These are phyloP conservation scores for Tarenaya hassleriana DNA, from an alignment of 345 rosid genomes.

Conservation along the genomic window DNA sequence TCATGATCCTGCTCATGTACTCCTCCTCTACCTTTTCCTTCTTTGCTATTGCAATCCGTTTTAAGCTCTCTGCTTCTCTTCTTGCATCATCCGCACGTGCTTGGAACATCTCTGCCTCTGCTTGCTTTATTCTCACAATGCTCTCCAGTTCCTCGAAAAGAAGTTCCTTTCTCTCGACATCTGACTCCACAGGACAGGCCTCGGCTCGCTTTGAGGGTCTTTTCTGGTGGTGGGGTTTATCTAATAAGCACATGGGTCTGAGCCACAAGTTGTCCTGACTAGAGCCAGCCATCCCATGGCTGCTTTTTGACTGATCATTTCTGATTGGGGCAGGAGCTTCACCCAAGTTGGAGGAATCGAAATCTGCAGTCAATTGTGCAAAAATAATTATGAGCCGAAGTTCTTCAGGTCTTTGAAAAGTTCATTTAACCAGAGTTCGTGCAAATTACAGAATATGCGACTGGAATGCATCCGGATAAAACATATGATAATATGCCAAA, in stretches of 20 bases:
- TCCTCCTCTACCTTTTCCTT: conserved; percentile 76
- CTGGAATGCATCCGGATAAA: too few relatives aligned
- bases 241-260: conserved; percentile 46
- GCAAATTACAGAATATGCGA: too few relatives aligned
- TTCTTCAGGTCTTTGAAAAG: too few relatives aligned
- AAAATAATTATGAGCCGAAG: background rate
- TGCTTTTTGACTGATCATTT: conserved; percentile 49
- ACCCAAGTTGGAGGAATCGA: conserved; percentile 44
- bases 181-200: conserved; percentile 37
- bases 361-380: conserved; percentile 50
- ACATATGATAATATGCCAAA: too few relatives aligned
- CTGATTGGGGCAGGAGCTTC: conserved; percentile 30
- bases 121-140: conserved; percentile 75
- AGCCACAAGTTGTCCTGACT: conserved; percentile 54
- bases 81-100: conserved; percentile 84
- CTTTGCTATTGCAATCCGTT: conserved; percentile 64
- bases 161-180: conserved; percentile 50
- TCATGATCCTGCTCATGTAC: conserved; percentile 45
- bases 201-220: conserved; percentile 49
- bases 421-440: too few relatives aligned
- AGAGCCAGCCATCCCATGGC: conserved; percentile 41
- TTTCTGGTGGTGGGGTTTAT: conserved; percentile 50
- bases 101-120: conserved; percentile 90
- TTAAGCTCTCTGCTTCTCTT: conserved; percentile 83
- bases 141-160: conserved; percentile 82